These are phyloP conservation scores for Diplocarpon rosae DNA, from an alignment of 2,329 filamentous ascomycete genomes.

Conservation along the genomic window DNA sequence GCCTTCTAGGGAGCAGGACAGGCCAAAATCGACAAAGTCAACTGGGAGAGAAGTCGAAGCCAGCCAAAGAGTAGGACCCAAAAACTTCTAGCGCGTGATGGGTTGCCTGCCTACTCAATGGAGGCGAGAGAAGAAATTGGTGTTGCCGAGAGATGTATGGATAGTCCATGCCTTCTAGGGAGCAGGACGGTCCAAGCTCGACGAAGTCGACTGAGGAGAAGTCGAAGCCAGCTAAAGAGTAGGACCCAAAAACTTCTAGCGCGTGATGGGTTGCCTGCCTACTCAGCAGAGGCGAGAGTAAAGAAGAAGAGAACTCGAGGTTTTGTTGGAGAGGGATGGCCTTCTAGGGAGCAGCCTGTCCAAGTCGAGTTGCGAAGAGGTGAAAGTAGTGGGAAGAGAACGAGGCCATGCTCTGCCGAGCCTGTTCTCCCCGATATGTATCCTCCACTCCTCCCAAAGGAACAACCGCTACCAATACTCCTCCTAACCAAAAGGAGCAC, in stretches of 20 bases:
- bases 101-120: too few species aligned
- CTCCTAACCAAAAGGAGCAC: background rate
- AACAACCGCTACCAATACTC: background rate
- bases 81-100: too few species aligned
- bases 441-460: too few species aligned
- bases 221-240: background rate
- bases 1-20: conserved; percentile 1
- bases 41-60: background rate
- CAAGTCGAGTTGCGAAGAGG: background rate
- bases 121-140: background rate
- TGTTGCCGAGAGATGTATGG: background rate
- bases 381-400: background rate
- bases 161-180: conserved; percentile 1
- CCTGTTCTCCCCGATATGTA: too few species aligned
- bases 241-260: background rate
- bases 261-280: background rate
- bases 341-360: conserved; percentile 1
- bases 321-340: background rate
- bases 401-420: background rate
- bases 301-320: background rate
- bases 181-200: background rate
- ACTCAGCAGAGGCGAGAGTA: background rate
- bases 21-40: background rate
- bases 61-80: background rate
- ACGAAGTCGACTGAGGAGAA: background rate